These are phyloP conservation scores for Alternaria brassicae DNA, from an alignment of 2,329 filamentous ascomycete genomes.

Conservation along the genomic window DNA sequence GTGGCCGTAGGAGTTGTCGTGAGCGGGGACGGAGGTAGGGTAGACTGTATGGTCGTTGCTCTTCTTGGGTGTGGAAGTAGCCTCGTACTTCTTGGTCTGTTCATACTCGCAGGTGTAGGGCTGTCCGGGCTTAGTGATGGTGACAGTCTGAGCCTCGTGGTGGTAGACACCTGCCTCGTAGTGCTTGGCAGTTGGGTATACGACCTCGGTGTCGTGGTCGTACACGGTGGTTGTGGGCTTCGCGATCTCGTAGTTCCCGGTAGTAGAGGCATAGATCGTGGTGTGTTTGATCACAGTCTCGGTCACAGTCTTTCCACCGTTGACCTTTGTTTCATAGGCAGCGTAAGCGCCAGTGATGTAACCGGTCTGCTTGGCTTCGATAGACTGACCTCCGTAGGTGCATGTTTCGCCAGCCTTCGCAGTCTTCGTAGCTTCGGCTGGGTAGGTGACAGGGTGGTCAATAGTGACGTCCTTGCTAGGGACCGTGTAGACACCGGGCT, in stretches of 20 bases:
- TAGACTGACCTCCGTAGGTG: conserved; percentile 37
- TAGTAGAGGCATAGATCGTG: conserved; percentile 30
- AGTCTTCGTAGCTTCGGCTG: conserved; percentile 33
- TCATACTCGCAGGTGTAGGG: conserved; percentile 41
- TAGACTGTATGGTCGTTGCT: conserved; percentile 6
- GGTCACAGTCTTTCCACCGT: conserved; percentile 23
- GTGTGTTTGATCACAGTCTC: conserved; percentile 35
- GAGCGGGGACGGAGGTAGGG: conserved; percentile 14
- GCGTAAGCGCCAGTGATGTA: conserved; percentile 35
- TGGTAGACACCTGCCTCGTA: conserved; percentile 40
- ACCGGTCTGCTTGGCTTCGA: conserved; percentile 31
- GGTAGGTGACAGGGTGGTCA: conserved; percentile 25
- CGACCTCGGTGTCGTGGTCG: conserved; percentile 35
- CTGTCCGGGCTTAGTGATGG: conserved; percentile 41
- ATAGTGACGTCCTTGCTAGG: conserved; percentile 37
- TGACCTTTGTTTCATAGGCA: conserved; percentile 30
- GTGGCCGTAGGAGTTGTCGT: conserved; percentile 16
- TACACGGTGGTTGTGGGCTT: conserved; percentile 45
- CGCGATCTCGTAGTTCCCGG: conserved; percentile 41
- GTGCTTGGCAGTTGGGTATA: conserved; percentile 33
- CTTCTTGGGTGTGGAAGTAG: conserved; percentile 13
- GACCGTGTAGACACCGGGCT: conserved; percentile 41
- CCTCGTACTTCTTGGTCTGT: conserved; percentile 27
- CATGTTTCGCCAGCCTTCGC: conserved; percentile 30
- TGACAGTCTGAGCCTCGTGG: conserved; percentile 38